Base-by-base conservation (phyloP, 305 asterid species). In the Plantago coronopus region DNA sequence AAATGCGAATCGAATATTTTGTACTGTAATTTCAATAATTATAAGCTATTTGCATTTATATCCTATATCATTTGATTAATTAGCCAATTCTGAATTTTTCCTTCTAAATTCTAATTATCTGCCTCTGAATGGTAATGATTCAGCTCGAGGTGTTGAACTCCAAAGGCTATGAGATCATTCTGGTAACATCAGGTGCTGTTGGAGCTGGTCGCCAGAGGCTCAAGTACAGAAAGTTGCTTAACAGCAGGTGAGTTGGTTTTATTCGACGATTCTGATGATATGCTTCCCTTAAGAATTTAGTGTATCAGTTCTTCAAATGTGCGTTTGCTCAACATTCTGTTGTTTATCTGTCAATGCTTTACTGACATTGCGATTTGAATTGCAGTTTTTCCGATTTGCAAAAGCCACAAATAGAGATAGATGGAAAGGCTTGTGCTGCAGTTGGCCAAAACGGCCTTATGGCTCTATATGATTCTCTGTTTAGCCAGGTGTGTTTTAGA, bases 181-280 rank as follows among this genome's bases (percentile, higher is more conserved):
- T 84, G 63, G 93, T 84, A 45, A 81, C 93, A 34, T 84, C 93
- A 6, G 93, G 93, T 29, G 93, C 93, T 18, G 93, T 81, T 68
- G 93, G 93, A 48, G 93, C 82, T 27, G 93, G 93, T 54, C 79
- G 88, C 46, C 93, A 84, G 61, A 74, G 91, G 81, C 86, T 84
- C 31, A 73, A 65, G 68, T 79, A 79, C 25, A 66, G 86, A 70
- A 76, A 57, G 72, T 47, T 81, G 63, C 69, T 84, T 17, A 81
- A 84, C 78, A 81, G 93, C 86, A 84, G 88, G 93, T 72, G 42
- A 53, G 11, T 38, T 14, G 0, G 40, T 13, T 61, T 57, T 43
- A 4, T 27, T 31, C 49, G 14, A 53, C 8, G 49, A 18, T 18
- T 3, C 16, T 40, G 45, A 45, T 54, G 56, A 44, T 5, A 34